Evolutionary conservation across 1,284 basidiomycete species (phyloP).

Genomic region (Cutaneotrichosporon cyanovorans): DNA sequence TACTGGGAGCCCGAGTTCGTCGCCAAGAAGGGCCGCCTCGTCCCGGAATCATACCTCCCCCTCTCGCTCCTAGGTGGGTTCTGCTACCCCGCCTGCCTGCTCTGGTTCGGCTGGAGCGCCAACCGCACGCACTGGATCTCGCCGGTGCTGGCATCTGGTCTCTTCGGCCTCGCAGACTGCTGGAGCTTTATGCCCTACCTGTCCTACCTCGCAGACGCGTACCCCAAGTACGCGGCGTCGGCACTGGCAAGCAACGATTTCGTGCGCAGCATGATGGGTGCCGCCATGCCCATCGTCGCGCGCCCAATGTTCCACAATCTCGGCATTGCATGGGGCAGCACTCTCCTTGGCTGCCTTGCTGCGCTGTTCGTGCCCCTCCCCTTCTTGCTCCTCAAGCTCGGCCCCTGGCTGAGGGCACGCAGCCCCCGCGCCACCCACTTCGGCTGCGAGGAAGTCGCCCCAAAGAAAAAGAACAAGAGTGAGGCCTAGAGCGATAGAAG

Average conservation of each 20-base stretch:
- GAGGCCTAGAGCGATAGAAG: too few species aligned
- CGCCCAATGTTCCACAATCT: conserved; percentile 42
- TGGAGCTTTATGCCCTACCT: conserved; percentile 29
- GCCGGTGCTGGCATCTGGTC: conserved; percentile 30
- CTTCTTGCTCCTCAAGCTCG: conserved; percentile 45
- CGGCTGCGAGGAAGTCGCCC: neutral
- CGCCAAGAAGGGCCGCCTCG: conserved; percentile 9
- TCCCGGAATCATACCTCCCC: conserved; percentile 23
- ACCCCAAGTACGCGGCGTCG: conserved; percentile 54
- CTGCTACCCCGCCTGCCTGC: conserved; percentile 39
- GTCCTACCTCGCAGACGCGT: conserved; percentile 58
- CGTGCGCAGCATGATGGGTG: conserved; percentile 42
- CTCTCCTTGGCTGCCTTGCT: conserved; percentile 35
- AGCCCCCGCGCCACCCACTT: conserved; percentile 8
- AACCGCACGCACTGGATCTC: conserved; percentile 38
- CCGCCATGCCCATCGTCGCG: conserved; percentile 40
- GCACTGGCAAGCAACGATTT: conserved; percentile 45
- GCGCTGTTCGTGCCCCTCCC: conserved; percentile 30
- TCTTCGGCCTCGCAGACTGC: conserved; percentile 34
- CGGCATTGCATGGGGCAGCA: conserved; percentile 43
- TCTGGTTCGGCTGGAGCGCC: conserved; percentile 42
- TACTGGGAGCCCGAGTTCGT: conserved; percentile 32
- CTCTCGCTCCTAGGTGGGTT: conserved; percentile 37
- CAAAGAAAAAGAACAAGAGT: neutral
- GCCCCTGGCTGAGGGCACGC: conserved; percentile 46